Evolutionary conservation across 2,329 filamentous ascomycete genomes (phyloP).

Genomic region (Dactylella cylindrospora): DNA sequence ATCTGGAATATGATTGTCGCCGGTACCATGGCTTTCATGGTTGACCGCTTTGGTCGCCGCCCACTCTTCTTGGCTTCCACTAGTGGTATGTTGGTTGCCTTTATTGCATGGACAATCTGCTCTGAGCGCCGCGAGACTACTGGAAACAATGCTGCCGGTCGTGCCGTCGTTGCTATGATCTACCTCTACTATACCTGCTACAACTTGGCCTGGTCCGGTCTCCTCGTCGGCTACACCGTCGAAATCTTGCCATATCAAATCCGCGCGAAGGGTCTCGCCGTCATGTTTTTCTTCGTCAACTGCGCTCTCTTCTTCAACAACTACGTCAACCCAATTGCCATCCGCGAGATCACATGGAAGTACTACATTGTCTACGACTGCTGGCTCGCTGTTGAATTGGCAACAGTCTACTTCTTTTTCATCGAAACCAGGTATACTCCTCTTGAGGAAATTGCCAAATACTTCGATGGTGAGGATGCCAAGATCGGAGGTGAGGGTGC

Average conservation of each 20-base stretch:
- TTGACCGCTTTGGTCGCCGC: constrained; percentile 50
- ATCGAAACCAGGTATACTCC: constrained; percentile 54
- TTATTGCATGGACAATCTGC: constrained; percentile 54
- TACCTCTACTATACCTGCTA: constrained; percentile 52
- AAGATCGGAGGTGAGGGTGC: constrained; percentile 45
- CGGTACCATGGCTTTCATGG: constrained; percentile 47
- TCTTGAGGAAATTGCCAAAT: constrained; percentile 55
- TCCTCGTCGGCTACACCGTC: constrained; percentile 55
- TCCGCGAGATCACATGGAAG: constrained; percentile 55
- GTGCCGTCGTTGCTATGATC: constrained; percentile 51
- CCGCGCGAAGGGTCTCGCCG: constrained; percentile 54
- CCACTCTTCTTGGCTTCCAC: constrained; percentile 54
- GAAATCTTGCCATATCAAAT: constrained; percentile 57
- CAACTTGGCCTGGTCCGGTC: constrained; percentile 54
- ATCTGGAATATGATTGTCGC: constrained; percentile 50
- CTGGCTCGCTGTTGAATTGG: constrained; percentile 54
- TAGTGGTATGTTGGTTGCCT: constrained; percentile 53
- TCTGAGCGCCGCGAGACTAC: constrained; percentile 50
- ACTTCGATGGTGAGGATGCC: constrained; percentile 55
- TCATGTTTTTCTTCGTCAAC: constrained; percentile 56
- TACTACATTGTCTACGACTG: constrained; percentile 55
- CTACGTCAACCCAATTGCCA: constrained; percentile 56
- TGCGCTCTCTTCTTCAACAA: constrained; percentile 58
- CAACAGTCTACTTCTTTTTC: constrained; percentile 56
- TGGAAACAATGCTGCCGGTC: constrained; percentile 46